A percentile compares a stretch with the other conserved stretches of the same genome.
Conservation (phyloP, 768 basidiomycete genomes). For the Auriscalpium microsporum region DNA sequence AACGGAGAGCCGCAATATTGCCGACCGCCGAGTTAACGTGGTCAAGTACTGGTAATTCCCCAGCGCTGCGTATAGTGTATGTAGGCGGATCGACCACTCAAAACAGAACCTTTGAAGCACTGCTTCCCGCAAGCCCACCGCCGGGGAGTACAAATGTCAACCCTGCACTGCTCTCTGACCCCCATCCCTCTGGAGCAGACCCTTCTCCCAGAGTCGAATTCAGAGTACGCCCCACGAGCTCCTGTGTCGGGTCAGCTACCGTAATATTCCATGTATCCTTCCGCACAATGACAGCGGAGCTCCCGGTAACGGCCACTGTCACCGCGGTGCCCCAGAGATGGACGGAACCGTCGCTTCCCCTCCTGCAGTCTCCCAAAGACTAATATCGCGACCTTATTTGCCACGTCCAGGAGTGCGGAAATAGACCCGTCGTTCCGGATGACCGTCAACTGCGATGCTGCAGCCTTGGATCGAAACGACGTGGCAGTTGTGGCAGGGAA, state of each 20-base stretch:
- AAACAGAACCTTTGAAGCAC: slow-evolving; percentile 23
- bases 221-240: slow-evolving; percentile 27
- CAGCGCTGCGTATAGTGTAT: no score
- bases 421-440: slow-evolving; percentile 38
- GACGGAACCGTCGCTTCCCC: slow-evolving; percentile 32
- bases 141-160: slow-evolving; percentile 34
- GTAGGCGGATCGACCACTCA: not conserved
- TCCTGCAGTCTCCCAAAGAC: slow-evolving; percentile 47
- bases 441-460: slow-evolving; percentile 22
- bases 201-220: slow-evolving; percentile 25
- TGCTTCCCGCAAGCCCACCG: slow-evolving; percentile 40
- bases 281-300: slow-evolving; percentile 38
- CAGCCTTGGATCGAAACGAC: slow-evolving; percentile 31
- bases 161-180: slow-evolving; percentile 17
- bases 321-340: slow-evolving; percentile 21
- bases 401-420: slow-evolving; percentile 41
- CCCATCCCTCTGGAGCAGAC: slow-evolving; percentile 13
- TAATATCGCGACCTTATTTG: slow-evolving; percentile 34
- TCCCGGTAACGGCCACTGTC: slow-evolving; percentile 29
- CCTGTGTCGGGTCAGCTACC: slow-evolving; percentile 59
- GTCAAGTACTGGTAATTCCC: no score
- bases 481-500: slow-evolving; percentile 38
- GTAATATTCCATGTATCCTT: slow-evolving; percentile 35
- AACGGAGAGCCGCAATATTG: no score
- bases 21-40: no score